These are phyloP conservation scores for Alternaria conjuncta DNA, from an alignment of 2,329 filamentous ascomycete genomes.

Conservation along the genomic window DNA sequence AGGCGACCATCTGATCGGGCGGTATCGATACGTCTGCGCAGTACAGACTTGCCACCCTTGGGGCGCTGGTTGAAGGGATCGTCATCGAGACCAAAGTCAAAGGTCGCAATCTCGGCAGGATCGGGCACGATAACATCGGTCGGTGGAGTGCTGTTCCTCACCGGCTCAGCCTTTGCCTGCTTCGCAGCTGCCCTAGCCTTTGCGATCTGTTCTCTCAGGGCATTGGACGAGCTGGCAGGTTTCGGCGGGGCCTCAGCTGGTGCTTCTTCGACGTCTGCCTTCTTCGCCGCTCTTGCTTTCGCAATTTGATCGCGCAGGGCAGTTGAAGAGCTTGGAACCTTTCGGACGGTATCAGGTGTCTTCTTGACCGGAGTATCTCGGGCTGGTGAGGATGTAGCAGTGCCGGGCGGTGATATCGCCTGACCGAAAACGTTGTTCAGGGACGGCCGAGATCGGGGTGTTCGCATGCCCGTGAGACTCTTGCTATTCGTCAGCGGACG, in stretches of 20 bases:
- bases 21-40: conserved; percentile 73
- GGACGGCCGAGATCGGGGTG: conserved; percentile 40
- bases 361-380: conserved; percentile 36
- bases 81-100: conserved; percentile 66
- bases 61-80: conserved; percentile 74
- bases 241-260: conserved; percentile 39
- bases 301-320: conserved; percentile 90
- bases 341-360: conserved; percentile 44
- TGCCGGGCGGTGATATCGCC: conserved; percentile 37
- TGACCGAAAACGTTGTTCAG: conserved; percentile 46
- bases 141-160: conserved; percentile 37
- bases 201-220: conserved; percentile 88
- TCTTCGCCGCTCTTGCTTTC: conserved; percentile 83
- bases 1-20: conserved; percentile 80
- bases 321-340: conserved; percentile 72
- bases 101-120: conserved; percentile 46
- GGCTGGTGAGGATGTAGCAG: conserved; percentile 27
- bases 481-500: conserved; percentile 46
- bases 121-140: conserved; percentile 42
- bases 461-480: conserved; percentile 41
- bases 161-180: conserved; percentile 28
- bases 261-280: conserved; percentile 22
- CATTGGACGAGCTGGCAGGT: conserved; percentile 72
- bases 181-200: conserved; percentile 82
- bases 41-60: conserved; percentile 68